Evolutionary conservation across 331 rosid species (phyloP).

Genomic region (Quercus lobata): DNA sequence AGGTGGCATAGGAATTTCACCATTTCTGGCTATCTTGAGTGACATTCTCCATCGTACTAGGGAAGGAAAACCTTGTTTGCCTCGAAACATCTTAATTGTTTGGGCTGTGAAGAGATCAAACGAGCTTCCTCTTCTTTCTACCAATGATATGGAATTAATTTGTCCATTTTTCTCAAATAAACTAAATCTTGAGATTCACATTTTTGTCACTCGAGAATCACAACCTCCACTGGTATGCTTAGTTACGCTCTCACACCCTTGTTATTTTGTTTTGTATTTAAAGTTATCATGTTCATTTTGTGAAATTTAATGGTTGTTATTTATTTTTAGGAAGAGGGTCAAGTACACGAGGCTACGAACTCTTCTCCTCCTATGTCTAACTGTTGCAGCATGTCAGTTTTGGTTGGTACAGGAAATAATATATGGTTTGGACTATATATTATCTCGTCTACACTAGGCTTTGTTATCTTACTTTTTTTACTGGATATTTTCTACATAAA

Average conservation of each 20-base stretch:
- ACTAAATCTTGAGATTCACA: slow-evolving; percentile 47
- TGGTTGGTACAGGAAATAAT: slow-evolving; percentile 80
- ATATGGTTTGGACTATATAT: slow-evolving; percentile 79
- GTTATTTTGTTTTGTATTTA: background rate
- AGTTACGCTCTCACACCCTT: slow-evolving; percentile 3
- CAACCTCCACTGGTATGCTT: slow-evolving; percentile 74
- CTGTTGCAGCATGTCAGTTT: slow-evolving; percentile 49
- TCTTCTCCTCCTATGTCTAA: slow-evolving; percentile 37
- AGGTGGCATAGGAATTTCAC: slow-evolving; percentile 95
- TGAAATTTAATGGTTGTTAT: slow-evolving; percentile 12
- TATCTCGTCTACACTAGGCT: slow-evolving; percentile 57
- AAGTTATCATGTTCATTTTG: background rate
- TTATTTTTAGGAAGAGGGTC: slow-evolving; percentile 70
- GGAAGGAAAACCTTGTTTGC: slow-evolving; percentile 69
- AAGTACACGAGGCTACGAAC: slow-evolving; percentile 24
- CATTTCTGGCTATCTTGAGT: slow-evolving; percentile 86
- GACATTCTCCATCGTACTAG: slow-evolving; percentile 73
- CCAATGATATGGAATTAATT: slow-evolving; percentile 61
- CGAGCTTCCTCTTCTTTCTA: slow-evolving; percentile 77
- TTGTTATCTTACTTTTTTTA: slow-evolving; percentile 45
- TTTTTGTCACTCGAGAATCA: slow-evolving; percentile 78
- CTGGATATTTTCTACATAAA: slow-evolving; percentile 57
- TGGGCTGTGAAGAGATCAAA: slow-evolving; percentile 84
- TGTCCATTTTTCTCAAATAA: slow-evolving; percentile 58
- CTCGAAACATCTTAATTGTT: slow-evolving; percentile 56